Conservation (phyloP, 495 filamentous ascomycete species). For the Thozetella sp. region DNA sequence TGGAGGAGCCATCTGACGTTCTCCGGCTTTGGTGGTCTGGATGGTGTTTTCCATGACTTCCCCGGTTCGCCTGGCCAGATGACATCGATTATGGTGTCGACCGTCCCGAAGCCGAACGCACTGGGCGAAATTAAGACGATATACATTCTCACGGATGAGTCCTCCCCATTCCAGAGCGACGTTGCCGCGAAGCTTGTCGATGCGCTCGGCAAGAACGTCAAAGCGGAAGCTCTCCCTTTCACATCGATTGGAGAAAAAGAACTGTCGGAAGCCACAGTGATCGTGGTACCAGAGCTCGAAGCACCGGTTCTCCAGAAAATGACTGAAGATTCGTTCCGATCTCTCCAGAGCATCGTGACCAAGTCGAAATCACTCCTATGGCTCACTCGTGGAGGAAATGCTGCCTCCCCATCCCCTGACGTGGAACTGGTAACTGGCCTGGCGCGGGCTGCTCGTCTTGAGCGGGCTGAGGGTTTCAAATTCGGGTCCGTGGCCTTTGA, state of each 20-base stretch:
- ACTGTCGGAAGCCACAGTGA: not conserved
- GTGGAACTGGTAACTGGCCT: constrained; percentile 23
- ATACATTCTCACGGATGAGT: constrained; percentile 4
- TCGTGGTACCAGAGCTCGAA: not conserved
- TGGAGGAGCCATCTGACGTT: constrained; percentile 38
- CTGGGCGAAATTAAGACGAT: not conserved
- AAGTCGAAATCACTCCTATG: constrained; percentile 26
- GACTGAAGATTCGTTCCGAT: constrained; percentile 2
- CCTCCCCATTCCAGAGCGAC: not conserved
- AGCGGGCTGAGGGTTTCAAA: constrained; percentile 18
- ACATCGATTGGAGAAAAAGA: not conserved
- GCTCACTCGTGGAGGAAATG: constrained; percentile 22
- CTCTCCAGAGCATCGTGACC: constrained; percentile 8
- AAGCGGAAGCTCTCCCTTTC: not conserved
- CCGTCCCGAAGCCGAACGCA: not conserved
- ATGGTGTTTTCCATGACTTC: constrained; percentile 21
- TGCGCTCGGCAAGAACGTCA: not conserved
- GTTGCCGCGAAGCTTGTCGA: not conserved
- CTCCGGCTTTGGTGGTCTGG: constrained; percentile 43
- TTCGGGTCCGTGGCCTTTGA: constrained; percentile 11
- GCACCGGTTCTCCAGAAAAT: not conserved
- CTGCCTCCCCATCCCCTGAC: constrained; percentile 16
- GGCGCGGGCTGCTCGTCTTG: constrained; percentile 5
- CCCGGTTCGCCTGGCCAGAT: constrained; percentile 7
- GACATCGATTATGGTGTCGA: constrained; percentile 5